Conservation (phyloP, 1,139 yeast genomes). For the Suhomyces maxii region DNA sequence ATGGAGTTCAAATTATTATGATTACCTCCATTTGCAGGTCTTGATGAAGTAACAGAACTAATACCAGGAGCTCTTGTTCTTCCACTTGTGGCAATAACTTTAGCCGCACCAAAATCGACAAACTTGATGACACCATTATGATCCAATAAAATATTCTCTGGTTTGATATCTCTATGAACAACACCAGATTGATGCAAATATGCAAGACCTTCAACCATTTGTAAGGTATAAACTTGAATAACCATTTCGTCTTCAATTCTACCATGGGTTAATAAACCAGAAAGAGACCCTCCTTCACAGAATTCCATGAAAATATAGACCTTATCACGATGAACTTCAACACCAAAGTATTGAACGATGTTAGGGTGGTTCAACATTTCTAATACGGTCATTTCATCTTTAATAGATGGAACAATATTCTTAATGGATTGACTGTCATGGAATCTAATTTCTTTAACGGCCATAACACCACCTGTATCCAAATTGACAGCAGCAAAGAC, state of each 20-base stretch:
- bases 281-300: slow-evolving; percentile 94
- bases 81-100: slow-evolving; percentile 78
- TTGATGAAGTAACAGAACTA: slow-evolving; percentile 9
- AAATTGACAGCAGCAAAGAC: slow-evolving; percentile 90
- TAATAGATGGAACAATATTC: slow-evolving; percentile 82
- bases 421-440: slow-evolving; percentile 87
- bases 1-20: slow-evolving; percentile 47
- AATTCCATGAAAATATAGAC: slow-evolving; percentile 97
- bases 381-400: slow-evolving; percentile 94
- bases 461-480: slow-evolving; percentile 95
- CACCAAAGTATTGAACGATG: slow-evolving; percentile 94
- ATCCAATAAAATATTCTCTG: slow-evolving; percentile 88
- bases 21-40: slow-evolving; percentile 15
- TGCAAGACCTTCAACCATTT: slow-evolving; percentile 93
- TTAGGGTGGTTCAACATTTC: slow-evolving; percentile 96
- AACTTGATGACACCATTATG: slow-evolving; percentile 91
- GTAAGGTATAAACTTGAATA: slow-evolving; percentile 85
- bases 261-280: slow-evolving; percentile 78
- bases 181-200: slow-evolving; percentile 95
- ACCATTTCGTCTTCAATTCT: slow-evolving; percentile 95
- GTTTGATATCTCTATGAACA: slow-evolving; percentile 94
- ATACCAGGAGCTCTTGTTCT: slow-evolving; percentile 37
- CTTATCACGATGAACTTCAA: slow-evolving; percentile 93
- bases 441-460: slow-evolving; percentile 91
- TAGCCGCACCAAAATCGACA: slow-evolving; percentile 98